Conservation (phyloP, 805 yeast species). For the Candida khao-thaluensis region DNA sequence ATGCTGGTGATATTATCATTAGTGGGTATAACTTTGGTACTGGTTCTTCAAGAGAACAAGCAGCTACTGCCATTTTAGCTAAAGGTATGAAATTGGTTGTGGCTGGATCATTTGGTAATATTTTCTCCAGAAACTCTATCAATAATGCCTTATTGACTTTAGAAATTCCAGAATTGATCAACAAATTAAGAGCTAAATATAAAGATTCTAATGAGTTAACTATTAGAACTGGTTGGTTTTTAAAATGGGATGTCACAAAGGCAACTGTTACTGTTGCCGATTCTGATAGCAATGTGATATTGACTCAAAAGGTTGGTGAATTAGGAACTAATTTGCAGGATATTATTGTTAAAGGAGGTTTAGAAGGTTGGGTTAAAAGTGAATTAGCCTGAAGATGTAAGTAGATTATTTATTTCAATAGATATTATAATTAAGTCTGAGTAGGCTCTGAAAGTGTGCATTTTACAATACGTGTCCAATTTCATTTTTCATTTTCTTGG, state of each 20-base stretch:
- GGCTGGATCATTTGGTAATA: constrained; percentile 96
- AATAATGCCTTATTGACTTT: constrained; percentile 93
- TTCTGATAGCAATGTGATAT: constrained; percentile 55
- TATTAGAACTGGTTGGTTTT: constrained; percentile 90
- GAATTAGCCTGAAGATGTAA: constrained; percentile 31
- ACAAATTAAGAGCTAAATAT: constrained; percentile 70
- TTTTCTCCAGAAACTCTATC: constrained; percentile 92
- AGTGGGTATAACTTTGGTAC: constrained; percentile 97
- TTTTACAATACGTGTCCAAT: too few relatives aligned
- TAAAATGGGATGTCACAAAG: constrained; percentile 88
- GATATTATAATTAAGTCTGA: neutral
- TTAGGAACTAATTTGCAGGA: constrained; percentile 94
- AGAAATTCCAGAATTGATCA: constrained; percentile 86
- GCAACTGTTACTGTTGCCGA: constrained; percentile 81
- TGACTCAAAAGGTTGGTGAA: constrained; percentile 91
- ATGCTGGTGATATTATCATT: constrained; percentile 84
- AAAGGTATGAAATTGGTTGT: constrained; percentile 90
- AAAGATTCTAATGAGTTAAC: constrained; percentile 67
- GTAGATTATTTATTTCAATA: neutral
- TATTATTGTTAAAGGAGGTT: constrained; percentile 94
- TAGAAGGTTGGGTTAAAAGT: constrained; percentile 96
- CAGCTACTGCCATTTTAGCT: constrained; percentile 96
- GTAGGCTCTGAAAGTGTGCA: too few relatives aligned
- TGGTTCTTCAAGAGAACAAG: constrained; percentile 98
- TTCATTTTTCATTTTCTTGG: too few relatives aligned